Percentiles rank a stretch among this genome's conserved stretches.
Conservation (phyloP, 1,139 yeast species). For the Scheffersomyces lignicola region DNA sequence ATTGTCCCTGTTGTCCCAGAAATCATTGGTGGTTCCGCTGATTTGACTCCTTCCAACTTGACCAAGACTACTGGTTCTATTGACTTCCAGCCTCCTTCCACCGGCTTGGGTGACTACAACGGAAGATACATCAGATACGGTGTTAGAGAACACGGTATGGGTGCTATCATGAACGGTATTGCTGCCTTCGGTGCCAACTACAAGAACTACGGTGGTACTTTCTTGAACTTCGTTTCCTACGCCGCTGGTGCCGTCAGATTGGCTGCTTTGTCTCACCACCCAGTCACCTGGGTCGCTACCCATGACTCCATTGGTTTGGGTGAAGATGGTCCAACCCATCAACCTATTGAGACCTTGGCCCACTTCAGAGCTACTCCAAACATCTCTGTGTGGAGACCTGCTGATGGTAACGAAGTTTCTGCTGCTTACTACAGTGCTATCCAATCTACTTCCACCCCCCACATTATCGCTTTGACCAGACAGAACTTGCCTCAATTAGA, state of each 20-base stretch:
- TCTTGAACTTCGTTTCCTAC: slow-evolving; percentile 96
- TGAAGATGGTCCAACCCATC: slow-evolving; percentile 99
- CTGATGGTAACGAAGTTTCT: slow-evolving; percentile 98
- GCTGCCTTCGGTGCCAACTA: slow-evolving; percentile 92
- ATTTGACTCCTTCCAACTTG: slow-evolving; percentile 95
- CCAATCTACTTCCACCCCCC: slow-evolving; percentile 73
- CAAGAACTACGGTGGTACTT: slow-evolving; percentile 96
- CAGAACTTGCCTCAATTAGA: slow-evolving; percentile 97
- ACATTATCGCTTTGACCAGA: slow-evolving; percentile 91
- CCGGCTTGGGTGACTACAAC: slow-evolving; percentile 79
- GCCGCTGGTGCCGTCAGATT: slow-evolving; percentile 98
- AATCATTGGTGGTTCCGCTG: slow-evolving; percentile 97
- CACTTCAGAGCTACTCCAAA: slow-evolving; percentile 98
- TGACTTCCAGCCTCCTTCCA: slow-evolving; percentile 90
- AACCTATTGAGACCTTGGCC: slow-evolving; percentile 98
- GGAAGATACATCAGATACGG: slow-evolving; percentile 98
- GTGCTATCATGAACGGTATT: slow-evolving; percentile 98
- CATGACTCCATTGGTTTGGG: slow-evolving; percentile 99
- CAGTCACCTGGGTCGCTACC: slow-evolving; percentile 96
- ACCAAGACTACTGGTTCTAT: slow-evolving; percentile 84
- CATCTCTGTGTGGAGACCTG: slow-evolving; percentile 98
- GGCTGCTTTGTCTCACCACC: slow-evolving; percentile 91
- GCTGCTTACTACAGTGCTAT: slow-evolving; percentile 91
- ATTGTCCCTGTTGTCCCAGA: slow-evolving; percentile 76
- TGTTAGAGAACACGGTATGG: slow-evolving; percentile 99